A percentile compares a stretch with the other conserved stretches of the same genome.
phyloP scores from a whole-genome alignment of 2,329 filamentous ascomycete genomes.

The Phialophora chinensis region DNA sequence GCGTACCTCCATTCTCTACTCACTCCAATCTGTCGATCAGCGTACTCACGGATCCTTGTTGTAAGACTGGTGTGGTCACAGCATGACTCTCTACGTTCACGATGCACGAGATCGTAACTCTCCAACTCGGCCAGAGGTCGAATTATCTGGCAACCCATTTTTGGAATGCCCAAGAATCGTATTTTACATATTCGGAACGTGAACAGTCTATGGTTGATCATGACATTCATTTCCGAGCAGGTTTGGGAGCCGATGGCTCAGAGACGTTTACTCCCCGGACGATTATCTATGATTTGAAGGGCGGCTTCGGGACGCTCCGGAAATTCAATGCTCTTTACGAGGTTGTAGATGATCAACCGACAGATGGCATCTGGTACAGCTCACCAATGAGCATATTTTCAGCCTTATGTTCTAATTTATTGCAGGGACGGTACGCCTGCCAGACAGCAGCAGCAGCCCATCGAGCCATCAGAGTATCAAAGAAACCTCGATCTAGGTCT shows the following conservation, averaged over 20 bases:
- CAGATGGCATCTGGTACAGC: conserved; percentile 54
- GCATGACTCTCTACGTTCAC: conserved; percentile 7
- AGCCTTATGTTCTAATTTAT: conserved; percentile 2
- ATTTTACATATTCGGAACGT: conserved; percentile 82
- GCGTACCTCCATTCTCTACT: background rate
- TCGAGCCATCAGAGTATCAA: conserved; percentile 77
- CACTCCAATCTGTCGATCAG: background rate
- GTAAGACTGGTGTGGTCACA: background rate
- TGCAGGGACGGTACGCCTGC: conserved; percentile 47
- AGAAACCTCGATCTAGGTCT: conserved; percentile 75
- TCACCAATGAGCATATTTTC: background rate
- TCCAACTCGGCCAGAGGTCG: conserved; percentile 90
- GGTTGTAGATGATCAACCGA: conserved; percentile 47
- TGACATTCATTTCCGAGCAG: conserved; percentile 86
- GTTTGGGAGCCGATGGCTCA: conserved; percentile 78
- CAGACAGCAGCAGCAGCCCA: conserved; percentile 70
- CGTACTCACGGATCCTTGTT: too few relatives aligned
- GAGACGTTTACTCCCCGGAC: conserved; percentile 94
- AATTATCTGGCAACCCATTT: conserved; percentile 96
- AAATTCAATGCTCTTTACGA: conserved; percentile 91
- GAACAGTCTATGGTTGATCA: conserved; percentile 74
- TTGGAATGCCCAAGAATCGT: conserved; percentile 98
- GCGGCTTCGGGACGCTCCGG: conserved; percentile 84
- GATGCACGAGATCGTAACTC: conserved; percentile 94
- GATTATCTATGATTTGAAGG: conserved; percentile 93